Base-by-base conservation (phyloP, 1,284 basidiomycete species). In the Xerocomus minutiporus region DNA sequence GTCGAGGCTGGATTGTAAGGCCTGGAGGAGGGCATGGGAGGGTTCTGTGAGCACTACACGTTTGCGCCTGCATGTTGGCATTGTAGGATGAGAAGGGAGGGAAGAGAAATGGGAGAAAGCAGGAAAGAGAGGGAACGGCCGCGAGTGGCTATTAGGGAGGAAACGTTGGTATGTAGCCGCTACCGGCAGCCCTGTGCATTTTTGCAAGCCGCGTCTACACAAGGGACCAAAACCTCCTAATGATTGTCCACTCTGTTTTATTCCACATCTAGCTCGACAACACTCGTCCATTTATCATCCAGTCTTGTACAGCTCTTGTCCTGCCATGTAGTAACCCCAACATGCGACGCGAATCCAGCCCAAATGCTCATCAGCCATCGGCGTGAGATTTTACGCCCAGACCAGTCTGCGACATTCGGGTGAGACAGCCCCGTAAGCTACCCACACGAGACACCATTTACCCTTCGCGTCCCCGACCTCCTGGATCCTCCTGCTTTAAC, bases 31-130 rank as follows among this genome's bases (percentile, higher is more conserved):
- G 63, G 76, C 74, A 53, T 79, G 79, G 59, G 84, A 84, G 63
- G 86, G 87, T 68, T 91, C 83, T 62, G 83, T 87, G 77, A 91
- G 86, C 64, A 93, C 81, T 62, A 94, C 91, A 74, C 89, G 85
- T 73, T 94, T 94, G 73, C 91, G 86, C 63, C 92, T 86, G 74
- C 91, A 90, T 67, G 90, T 88, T 61, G 91, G 91, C 91, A 94
- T 94, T 60, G 69, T 71, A 60, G 54, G 54, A 56, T 56, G 55
- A 51, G 57, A 48, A 26, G 32, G 50, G 54, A 34, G 8, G 53
- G 52, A 56, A 60, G 65, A 59, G 55, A 60, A 61, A 57, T 59
- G 61, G 59, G 59, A 59, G 57, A 54, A 61, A 57, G 66, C 69
- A 67, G 63, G 68, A 68, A 69, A 68, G 61, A 56, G 64, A 71